Conservation (phyloP, 345 rosid species). For the Luvunga scandens region DNA sequence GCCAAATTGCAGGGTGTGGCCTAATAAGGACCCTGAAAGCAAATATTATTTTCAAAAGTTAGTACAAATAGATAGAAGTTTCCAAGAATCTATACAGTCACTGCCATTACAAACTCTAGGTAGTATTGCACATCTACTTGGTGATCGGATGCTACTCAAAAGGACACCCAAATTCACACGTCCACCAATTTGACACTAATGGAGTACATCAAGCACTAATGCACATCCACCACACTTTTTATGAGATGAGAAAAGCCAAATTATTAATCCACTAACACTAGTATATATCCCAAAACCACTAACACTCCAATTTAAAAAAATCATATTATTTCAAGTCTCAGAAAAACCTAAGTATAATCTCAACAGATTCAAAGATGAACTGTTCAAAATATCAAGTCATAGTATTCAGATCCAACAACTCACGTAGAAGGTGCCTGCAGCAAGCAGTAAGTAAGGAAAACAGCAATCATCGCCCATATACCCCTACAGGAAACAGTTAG, state of each 20-base stretch:
- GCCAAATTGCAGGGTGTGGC: conserved; percentile 99
- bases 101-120: background rate
- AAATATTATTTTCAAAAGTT: background rate
- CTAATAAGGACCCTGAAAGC: conserved; percentile 75
- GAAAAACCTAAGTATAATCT: background rate
- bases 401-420: conserved; percentile 20
- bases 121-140: background rate
- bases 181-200: background rate
- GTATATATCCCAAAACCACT: background rate
- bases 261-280: background rate
- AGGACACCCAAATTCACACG: background rate
- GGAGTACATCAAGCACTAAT: background rate
- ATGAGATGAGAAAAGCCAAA: background rate
- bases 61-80: background rate
- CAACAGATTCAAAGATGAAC: background rate
- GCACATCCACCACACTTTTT: background rate
- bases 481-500: conserved; percentile 59
- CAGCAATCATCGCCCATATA: conserved; percentile 96
- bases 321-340: background rate
- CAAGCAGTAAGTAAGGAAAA: conserved; percentile 94
- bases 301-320: background rate
- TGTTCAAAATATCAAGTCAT: background rate
- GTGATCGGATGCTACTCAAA: background rate
- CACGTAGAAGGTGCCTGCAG: conserved; percentile 99
- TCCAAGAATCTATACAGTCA: background rate